Evolutionary conservation across 2,329 filamentous ascomycete genomes (phyloP), one percentile per base, ranked within the genome.

Genomic region (Xenoacremonium recifei): DNA sequence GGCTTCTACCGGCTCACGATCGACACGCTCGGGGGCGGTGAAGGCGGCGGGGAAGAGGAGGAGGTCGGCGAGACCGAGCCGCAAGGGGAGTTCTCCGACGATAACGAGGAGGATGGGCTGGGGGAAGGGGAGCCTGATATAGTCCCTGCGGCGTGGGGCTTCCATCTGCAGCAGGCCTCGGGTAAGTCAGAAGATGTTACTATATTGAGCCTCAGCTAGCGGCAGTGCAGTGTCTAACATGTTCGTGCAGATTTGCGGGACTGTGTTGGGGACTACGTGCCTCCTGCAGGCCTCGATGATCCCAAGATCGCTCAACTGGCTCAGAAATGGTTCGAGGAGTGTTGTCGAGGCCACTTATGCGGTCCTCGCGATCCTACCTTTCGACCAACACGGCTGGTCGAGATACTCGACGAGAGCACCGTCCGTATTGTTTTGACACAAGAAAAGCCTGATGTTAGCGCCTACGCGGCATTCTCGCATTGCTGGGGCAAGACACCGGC

Each of bases 381-480:
- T 21, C 21, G 7, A 12, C 41, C 41, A 5, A 43, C 41, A 11
- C 23, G 41, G 11, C 18, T 43, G 4, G 23, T 43, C 7, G 30
- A 39, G 21, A 39, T 43, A 6, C 1, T 39, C 4, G 29, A 39
- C 23, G 12, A 5, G 4, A 11, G 20, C 18, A 35, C 11, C 4
- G 21, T 31, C 3, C 29, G 36, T 1, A 18, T 43, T 13, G 20
- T 43, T 5, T 7, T 33, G 18, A 5, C 13, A 21, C 16, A 10
- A 3, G 18, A 15, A 4, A 35, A 2, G 7, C 13, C 21, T 2
- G 23, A 27, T 27, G 15, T 13, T 3, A 30, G 19, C 19, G 35
- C 30, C 15, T 43, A 43, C 2, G 31, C 23, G 11, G 41, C 41
- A 12, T 35, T 43, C 21, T 43, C 41, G 11, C 41, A 43, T 30